These are phyloP conservation scores for Collybiopsis confluens DNA, from an alignment of 768 basidiomycete genomes.

Conservation along the genomic window DNA sequence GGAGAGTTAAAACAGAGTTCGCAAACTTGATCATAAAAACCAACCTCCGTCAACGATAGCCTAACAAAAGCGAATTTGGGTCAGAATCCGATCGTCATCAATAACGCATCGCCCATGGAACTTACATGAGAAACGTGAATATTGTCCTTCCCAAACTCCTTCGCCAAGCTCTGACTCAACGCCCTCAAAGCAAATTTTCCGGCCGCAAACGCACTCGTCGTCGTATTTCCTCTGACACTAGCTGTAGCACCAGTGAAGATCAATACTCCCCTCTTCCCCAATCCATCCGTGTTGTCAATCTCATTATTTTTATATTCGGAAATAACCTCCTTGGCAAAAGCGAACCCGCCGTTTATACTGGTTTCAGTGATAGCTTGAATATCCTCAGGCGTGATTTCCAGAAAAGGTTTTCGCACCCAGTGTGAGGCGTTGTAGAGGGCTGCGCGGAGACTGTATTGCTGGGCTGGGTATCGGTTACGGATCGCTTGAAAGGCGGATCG, in stretches of 20 bases:
- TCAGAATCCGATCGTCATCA: not conserved
- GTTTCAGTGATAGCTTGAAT: not conserved
- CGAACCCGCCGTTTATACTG: not conserved
- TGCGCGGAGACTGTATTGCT: not conserved
- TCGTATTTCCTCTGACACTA: slow-evolving; percentile 54
- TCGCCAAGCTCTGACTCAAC: slow-evolving; percentile 65
- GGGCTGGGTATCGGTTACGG: too few species aligned
- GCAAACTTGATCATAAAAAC: too few species aligned
- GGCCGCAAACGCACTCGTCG: slow-evolving; percentile 59
- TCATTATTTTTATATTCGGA: not conserved
- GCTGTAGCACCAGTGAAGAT: slow-evolving; percentile 76
- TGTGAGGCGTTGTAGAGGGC: not conserved
- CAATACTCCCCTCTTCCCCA: slow-evolving; percentile 30
- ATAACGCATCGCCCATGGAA: not conserved
- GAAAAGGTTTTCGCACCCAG: not conserved
- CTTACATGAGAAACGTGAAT: not conserved
- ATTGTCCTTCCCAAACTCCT: slow-evolving; percentile 48
- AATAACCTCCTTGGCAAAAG: not conserved
- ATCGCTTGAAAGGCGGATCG: too few species aligned
- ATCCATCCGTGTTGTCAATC: not conserved
- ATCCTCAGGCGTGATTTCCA: not conserved
- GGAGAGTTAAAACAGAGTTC: too few species aligned
- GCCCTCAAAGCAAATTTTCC: slow-evolving; percentile 61
- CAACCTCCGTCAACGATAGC: not conserved
- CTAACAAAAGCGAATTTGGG: not conserved